Evolutionary conservation across 1,284 basidiomycete species (phyloP).

Genomic region (Farysia itapuensis): DNA sequence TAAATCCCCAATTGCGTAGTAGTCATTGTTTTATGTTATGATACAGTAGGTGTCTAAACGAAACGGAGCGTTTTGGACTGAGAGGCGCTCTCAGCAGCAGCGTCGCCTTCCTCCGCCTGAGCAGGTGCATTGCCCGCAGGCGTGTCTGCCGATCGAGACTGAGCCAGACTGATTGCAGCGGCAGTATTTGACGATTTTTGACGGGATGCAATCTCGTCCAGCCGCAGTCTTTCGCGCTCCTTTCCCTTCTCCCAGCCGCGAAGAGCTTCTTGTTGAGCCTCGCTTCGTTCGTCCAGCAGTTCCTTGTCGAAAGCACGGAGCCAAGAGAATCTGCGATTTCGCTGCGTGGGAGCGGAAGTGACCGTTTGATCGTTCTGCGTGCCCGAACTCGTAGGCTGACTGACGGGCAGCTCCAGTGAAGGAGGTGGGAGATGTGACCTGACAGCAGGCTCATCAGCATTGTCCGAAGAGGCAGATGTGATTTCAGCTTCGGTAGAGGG

Average conservation of each 20-base stretch:
- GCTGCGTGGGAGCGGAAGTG: neutral
- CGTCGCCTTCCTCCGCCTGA: no score
- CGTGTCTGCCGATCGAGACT: no score
- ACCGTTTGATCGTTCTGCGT: neutral
- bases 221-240: constrained; percentile 9
- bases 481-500: neutral
- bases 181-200: no score
- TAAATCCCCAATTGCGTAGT: no score
- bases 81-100: no score
- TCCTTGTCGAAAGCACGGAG: constrained; percentile 23
- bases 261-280: constrained; percentile 16
- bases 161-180: no score
- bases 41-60: no score
- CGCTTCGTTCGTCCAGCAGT: constrained; percentile 11
- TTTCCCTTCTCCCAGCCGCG: constrained; percentile 21
- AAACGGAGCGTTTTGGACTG: no score
- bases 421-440: constrained; percentile 21
- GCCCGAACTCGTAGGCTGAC: neutral
- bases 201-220: constrained; percentile 15
- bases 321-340: constrained; percentile 5
- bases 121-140: no score
- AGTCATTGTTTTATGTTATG: no score
- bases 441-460: constrained; percentile 10
- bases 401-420: constrained; percentile 19
- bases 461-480: neutral